phyloP scores from a whole-genome alignment of 140 eudicot genomes.

The Senecio squalidus region DNA sequence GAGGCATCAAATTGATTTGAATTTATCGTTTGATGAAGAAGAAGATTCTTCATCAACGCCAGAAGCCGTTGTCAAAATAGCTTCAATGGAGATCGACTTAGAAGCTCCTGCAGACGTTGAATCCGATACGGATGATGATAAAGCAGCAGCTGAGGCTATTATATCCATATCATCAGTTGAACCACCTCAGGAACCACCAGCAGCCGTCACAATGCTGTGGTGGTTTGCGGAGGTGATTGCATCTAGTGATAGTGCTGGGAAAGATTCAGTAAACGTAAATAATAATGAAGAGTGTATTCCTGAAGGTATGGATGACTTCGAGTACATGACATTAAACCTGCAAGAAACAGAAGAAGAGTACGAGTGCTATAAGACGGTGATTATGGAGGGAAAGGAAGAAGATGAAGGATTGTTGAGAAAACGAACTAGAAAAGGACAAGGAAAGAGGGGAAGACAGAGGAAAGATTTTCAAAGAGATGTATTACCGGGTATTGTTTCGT shows the following conservation, averaged over 20 bases:
- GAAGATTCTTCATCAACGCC: slow-evolving; percentile 38
- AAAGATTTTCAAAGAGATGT: slow-evolving; percentile 76
- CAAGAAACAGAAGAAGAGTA: slow-evolving; percentile 35
- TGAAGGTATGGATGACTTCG: slow-evolving; percentile 70
- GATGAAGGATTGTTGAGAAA: slow-evolving; percentile 21
- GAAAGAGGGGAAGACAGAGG: slow-evolving; percentile 52
- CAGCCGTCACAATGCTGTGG: slow-evolving; percentile 32
- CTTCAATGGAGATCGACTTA: slow-evolving; percentile 52
- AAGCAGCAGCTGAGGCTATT: slow-evolving; percentile 66
- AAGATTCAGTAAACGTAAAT: slow-evolving; percentile 7
- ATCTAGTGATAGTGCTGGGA: slow-evolving; percentile 12
- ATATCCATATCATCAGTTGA: slow-evolving; percentile 44
- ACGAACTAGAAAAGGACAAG: slow-evolving; percentile 48
- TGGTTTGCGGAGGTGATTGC: slow-evolving; percentile 60
- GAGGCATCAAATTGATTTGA: slow-evolving; percentile 56
- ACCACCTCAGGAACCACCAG: slow-evolving; percentile 15
- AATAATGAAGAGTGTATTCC: slow-evolving; percentile 34
- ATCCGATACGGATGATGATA: slow-evolving; percentile 33
- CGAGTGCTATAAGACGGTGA: slow-evolving; percentile 13
- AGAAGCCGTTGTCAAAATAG: slow-evolving; percentile 39
- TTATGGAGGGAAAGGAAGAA: slow-evolving; percentile 22
- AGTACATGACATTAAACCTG: slow-evolving; percentile 64
- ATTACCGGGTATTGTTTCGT: slow-evolving; percentile 67
- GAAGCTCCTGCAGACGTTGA: slow-evolving; percentile 54
- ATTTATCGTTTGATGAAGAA: slow-evolving; percentile 49